Evolutionary conservation across 345 rosid genomes (phyloP).

Genomic region (Aquilaria malaccensis): DNA sequence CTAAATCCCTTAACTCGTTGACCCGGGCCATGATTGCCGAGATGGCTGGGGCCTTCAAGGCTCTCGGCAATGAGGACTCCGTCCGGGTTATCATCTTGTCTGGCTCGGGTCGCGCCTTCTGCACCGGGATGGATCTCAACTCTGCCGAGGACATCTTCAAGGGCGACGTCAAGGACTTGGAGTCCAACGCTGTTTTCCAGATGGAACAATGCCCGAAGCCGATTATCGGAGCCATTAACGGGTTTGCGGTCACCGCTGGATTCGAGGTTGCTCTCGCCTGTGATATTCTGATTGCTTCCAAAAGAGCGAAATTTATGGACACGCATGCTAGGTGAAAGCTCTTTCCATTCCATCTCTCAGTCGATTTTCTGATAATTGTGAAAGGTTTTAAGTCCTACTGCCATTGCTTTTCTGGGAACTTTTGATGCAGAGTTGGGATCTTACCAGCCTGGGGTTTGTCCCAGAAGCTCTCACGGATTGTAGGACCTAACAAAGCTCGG

Average conservation of each 20-base stretch:
- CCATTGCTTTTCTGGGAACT: neutral
- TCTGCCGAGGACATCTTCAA: slow-evolving; percentile 85
- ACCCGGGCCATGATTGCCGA: slow-evolving; percentile 68
- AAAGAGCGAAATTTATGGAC: slow-evolving; percentile 74
- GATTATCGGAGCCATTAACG: slow-evolving; percentile 82
- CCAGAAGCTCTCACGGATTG: slow-evolving; percentile 75
- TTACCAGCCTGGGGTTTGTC: slow-evolving; percentile 98
- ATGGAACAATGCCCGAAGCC: slow-evolving; percentile 81
- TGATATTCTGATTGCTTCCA: slow-evolving; percentile 70
- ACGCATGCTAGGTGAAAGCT: slow-evolving; percentile 63
- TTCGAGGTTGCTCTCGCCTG: slow-evolving; percentile 89
- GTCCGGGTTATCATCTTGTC: slow-evolving; percentile 58
- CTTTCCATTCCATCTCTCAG: neutral
- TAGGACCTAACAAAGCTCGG: slow-evolving; percentile 76
- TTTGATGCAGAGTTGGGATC: slow-evolving; percentile 63
- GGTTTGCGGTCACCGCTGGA: slow-evolving; percentile 87
- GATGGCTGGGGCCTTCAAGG: slow-evolving; percentile 56
- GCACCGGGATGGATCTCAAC: slow-evolving; percentile 87
- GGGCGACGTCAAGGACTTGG: slow-evolving; percentile 85
- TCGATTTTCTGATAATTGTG: neutral
- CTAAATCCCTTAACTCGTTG: slow-evolving; percentile 80
- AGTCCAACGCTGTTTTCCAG: slow-evolving; percentile 60
- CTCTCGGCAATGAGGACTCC: slow-evolving; percentile 44
- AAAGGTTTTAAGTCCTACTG: neutral
- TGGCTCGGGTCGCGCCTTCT: slow-evolving; percentile 81